These are phyloP conservation scores for Leonotis leonurus DNA, from an alignment of 257 asterid genomes.

Conservation along the genomic window DNA sequence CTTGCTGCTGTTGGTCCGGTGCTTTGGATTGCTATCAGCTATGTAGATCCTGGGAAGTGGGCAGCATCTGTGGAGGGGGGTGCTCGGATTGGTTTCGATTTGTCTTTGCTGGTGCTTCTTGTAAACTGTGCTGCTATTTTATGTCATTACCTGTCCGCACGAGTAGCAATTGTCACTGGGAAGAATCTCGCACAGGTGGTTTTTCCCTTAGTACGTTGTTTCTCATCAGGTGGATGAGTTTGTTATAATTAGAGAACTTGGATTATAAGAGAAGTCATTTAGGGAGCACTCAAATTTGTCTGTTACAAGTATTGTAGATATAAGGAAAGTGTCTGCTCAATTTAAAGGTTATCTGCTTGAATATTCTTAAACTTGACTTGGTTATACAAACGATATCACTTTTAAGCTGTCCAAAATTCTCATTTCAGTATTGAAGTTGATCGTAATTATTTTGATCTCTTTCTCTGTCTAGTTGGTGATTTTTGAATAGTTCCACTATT, in stretches of 20 bases:
- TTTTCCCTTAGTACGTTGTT: constrained; percentile 6
- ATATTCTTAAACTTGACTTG: no score
- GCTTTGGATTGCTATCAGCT: constrained; percentile 72
- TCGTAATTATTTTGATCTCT: background rate
- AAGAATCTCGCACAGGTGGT: constrained; percentile 84
- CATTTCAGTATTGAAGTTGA: no score
- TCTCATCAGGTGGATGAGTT: constrained; percentile 1
- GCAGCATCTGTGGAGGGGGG: constrained; percentile 90
- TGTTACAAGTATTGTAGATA: background rate
- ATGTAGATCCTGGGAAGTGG: constrained; percentile 99
- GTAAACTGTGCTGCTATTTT: constrained; percentile 65
- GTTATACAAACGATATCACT: background rate
- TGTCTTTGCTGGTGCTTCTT: constrained; percentile 45
- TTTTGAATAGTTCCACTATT: background rate
- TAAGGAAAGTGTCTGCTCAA: background rate
- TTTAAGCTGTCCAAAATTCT: background rate
- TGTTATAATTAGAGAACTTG: background rate
- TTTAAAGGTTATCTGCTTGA: background rate
- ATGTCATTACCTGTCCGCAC: constrained; percentile 86
- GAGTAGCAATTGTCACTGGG: constrained; percentile 76
- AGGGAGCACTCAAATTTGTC: background rate
- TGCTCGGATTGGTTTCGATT: constrained; percentile 73
- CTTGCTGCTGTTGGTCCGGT: constrained; percentile 78
- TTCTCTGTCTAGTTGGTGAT: background rate
- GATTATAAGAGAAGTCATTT: background rate